Evolutionary conservation across 140 eudicot genomes (phyloP).

Genomic region (Bidens hawaiensis): DNA sequence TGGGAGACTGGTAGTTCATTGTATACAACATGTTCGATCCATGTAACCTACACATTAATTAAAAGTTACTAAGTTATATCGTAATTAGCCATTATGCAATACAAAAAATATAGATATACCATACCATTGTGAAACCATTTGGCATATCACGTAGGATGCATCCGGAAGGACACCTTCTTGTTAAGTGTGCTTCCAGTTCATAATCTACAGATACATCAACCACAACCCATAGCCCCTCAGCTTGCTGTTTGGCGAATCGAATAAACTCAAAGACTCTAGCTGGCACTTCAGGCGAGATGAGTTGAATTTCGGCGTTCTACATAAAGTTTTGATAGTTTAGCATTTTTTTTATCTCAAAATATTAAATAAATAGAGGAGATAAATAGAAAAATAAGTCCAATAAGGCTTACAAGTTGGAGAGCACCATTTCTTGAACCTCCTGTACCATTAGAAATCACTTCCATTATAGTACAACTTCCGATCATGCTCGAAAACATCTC

Average conservation of each 20-base stretch:
- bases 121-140: no score
- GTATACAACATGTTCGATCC: constrained; percentile 67
- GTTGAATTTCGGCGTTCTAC: constrained; percentile 63
- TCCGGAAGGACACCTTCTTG: constrained; percentile 75
- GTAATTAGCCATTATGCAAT: background rate
- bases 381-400: background rate
- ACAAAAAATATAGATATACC: no score
- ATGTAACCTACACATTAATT: constrained; percentile 44
- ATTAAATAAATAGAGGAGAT: background rate
- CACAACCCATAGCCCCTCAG: constrained; percentile 60
- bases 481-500: constrained; percentile 60
- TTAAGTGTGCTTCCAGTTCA: constrained; percentile 27
- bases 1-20: constrained; percentile 37
- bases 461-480: constrained; percentile 35
- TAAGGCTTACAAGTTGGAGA: constrained; percentile 50
- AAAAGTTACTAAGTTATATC: background rate
- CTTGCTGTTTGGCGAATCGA: constrained; percentile 51
- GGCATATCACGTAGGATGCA: constrained; percentile 60
- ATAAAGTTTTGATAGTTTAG: background rate
- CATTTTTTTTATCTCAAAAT: no score
- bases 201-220: constrained; percentile 70
- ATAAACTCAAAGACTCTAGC: constrained; percentile 47
- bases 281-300: constrained; percentile 54
- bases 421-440: constrained; percentile 48
- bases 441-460: constrained; percentile 42